Base-by-base conservation (phyloP, 495 filamentous ascomycete genomes). In the Aspergillus affinis region DNA sequence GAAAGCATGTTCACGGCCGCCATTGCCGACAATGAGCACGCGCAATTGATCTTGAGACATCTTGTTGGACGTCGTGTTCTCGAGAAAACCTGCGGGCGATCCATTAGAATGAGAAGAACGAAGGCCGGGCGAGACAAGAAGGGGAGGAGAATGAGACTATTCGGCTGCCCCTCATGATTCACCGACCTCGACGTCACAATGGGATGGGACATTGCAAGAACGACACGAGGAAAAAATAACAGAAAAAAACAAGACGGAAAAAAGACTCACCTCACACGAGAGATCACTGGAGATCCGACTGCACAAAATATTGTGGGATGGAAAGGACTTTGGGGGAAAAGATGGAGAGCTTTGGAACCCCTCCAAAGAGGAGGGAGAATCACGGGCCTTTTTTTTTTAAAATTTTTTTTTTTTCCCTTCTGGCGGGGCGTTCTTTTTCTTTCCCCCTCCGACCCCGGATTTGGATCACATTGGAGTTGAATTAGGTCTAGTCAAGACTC, bases 1-100 rank as follows among this genome's bases (percentile, higher is more conserved):
- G 46, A 97, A 81, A 41, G 94, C 91, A 79, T 98, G 91, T 75
- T 98, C 94, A 66, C 94, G 84, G 53, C 94, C 94, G 56, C 94
- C 94, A 73, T 90, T 93, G 69, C 94, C 94, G 60, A 98, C 83
- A 49, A 98, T 84, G 62, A 98, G 87, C 58, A 97, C 82, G 59
- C 78, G 76, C 64, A 82, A 71, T 66, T 72, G 72, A 69, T 81
- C 78, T 67, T 73, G 72, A 55, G 72, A 68, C 77, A 80, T 80
- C 36, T 41, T 41, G 57, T 58, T 75, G 59, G 56, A 41, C 58
- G 67, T 62, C 64, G 63, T 56, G 65, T 72, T 61, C 71, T 73
- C 70, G 67, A 72, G 69, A 61, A 64, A 73, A 72, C 60, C 65
- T 67, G 55, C 26, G 3, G n/a, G 18, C 18, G 10, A 55, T 21